Base-by-base conservation (phyloP, 169 alveolate species). In the Plasmodium gallinaceum region DNA sequence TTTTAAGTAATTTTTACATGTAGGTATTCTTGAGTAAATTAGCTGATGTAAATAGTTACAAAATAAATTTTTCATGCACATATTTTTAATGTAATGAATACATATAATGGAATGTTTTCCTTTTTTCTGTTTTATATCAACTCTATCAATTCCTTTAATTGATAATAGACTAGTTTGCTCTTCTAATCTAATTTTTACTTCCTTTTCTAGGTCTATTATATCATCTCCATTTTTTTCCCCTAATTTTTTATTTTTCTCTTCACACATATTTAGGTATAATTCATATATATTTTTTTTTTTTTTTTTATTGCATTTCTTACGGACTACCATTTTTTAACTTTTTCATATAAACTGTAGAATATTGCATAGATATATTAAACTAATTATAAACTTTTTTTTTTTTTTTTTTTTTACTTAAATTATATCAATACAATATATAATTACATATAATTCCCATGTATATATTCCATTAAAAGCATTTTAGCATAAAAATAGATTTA, bases 51-150 rank as follows among this genome's bases (percentile, higher is more conserved):
- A 90, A 88, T 96, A 97, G 73, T 97, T 98, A 89, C 99, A 97
- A 80, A 92, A 95, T 62, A 96, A 97, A 52, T 97, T 98, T 73
- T 97, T 97, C 98, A 96, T 96, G 88, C 99, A 97, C 96, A 96
- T 96, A 48, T 97, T 97, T 70, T 96, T 94, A 65, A 96, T 93
- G 97, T 98, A 97, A 74, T 97, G 99, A 46, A 97, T 90, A 93
- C 99, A 97, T 1, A 97, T 98, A 37, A 97, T 96, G 5, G 98
- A 93, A 76, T 97, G 98, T 46, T 96, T 95, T 7, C 98, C 98
- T 18, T 96, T 86, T 26, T 85, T 90, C 52, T 95, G 88, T 76
- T 94, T 93, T 48, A 94, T 90, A 18, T 94, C 96, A 12, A 92
- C 96, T 58, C 96, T 43, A 74, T 94, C 96, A 18, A 88, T 92